A percentile compares a stretch with the other conserved stretches of the same genome.
phyloP scores from a whole-genome alignment of 345 rosid genomes.

The Aegle marmelos region DNA sequence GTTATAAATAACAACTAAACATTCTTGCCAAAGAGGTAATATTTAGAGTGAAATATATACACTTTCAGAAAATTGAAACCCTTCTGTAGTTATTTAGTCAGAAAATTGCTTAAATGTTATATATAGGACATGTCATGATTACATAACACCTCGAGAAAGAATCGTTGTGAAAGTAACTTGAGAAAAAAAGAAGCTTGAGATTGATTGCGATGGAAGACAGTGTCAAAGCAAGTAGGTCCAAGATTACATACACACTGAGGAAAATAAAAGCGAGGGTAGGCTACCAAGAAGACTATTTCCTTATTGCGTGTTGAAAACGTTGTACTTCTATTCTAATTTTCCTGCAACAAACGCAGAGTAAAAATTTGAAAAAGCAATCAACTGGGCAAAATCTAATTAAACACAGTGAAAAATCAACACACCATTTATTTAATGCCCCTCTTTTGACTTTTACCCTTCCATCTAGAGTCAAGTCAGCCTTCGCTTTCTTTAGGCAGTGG shows the following conservation, averaged over 20 bases:
- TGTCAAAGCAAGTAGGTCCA: constrained; percentile 11
- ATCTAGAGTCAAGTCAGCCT: constrained; percentile 37
- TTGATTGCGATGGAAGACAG: neutral
- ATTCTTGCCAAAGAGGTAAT: too few species aligned
- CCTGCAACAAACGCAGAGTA: too few species aligned
- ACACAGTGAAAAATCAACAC: constrained; percentile 27
- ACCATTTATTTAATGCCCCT: neutral
- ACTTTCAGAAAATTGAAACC: too few species aligned
- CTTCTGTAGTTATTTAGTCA: too few species aligned
- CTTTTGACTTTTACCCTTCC: constrained; percentile 35
- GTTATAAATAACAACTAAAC: too few species aligned
- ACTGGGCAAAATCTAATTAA: constrained; percentile 19
- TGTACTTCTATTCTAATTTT: neutral
- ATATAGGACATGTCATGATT: neutral
- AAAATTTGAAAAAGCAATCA: constrained; percentile 3
- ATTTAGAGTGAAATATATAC: too few species aligned
- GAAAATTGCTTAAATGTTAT: too few species aligned
- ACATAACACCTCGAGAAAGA: constrained; percentile 15
- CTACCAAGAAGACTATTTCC: constrained; percentile 21
- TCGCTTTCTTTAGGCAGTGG: neutral
- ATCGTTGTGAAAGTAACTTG: constrained; percentile 23
- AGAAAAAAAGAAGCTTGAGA: constrained; percentile 3
- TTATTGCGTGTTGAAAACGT: constrained; percentile 15
- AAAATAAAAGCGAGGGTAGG: constrained; percentile 1
- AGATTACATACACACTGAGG: constrained; percentile 6